Evolutionary conservation across 306 rosid species (phyloP).

Genomic region (Trifolium fragiferum): DNA sequence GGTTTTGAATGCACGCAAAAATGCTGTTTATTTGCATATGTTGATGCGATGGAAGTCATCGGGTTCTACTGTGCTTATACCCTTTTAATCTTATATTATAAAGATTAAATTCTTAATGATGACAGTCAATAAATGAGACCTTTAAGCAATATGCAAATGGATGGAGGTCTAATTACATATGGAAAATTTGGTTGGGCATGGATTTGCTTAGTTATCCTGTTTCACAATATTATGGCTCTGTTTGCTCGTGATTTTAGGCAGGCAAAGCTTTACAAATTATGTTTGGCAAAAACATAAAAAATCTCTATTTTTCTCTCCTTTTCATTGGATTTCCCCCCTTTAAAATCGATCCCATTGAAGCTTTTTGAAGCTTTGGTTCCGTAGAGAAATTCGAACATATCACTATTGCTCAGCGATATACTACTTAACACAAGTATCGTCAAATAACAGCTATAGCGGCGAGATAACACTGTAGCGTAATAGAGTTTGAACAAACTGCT

Average conservation of each 20-base stretch:
- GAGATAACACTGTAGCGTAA: not conserved
- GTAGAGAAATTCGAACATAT: not conserved
- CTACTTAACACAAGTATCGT: not conserved
- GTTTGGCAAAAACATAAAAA: not conserved
- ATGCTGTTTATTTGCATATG: constrained; percentile 8
- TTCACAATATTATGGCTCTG: constrained; percentile 5
- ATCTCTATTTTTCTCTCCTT: not conserved
- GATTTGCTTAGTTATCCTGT: not conserved
- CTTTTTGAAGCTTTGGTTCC: too few relatives aligned
- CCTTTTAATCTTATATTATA: not conserved
- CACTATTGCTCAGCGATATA: not conserved
- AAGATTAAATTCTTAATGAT: constrained; percentile 2
- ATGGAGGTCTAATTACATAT: constrained; percentile 22
- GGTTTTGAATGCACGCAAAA: constrained; percentile 12
- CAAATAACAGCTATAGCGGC: too few relatives aligned
- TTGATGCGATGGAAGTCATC: constrained; percentile 17
- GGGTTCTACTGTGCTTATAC: not conserved
- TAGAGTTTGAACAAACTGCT: not conserved
- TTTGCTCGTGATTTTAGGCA: not conserved
- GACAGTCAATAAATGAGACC: not conserved
- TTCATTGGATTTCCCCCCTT: not conserved
- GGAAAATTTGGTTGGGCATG: not conserved
- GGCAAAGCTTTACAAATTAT: not conserved
- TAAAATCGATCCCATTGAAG: not conserved
- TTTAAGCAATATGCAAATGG: not conserved